Base-by-base conservation (phyloP, 768 basidiomycete genomes). In the Phanerochaete carnosa region DNA sequence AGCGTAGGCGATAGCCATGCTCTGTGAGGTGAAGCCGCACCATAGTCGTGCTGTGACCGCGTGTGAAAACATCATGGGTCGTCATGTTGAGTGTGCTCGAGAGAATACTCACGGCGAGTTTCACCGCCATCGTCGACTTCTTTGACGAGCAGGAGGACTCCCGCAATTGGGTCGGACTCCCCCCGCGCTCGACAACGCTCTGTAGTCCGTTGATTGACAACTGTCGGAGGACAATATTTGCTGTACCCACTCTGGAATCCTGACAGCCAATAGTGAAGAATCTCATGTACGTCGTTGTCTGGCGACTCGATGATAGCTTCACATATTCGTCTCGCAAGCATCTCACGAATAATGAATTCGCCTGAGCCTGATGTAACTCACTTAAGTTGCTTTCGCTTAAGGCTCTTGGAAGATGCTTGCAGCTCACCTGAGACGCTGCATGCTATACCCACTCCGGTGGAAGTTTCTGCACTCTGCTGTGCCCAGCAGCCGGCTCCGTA, bases 401-500 rank as follows among this genome's bases (percentile, higher is more conserved):
- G 23, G 16, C 29, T 30, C 19, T 22, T 16, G 23, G 16, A 49
- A 56, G 26, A 1, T 3, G 22, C 26, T 28, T 15, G 3, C 30
- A 33, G 59, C 54, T 12, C 67, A 82, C 86, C 88, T 58, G 89
- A 90, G 28, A 92, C 78, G 60, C 90, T 92, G 63, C 88, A 91
- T 23, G 88, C 86, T 62, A 87, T 75, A 25, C 80, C 77, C 15
- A 67, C 64, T 23, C 19, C 45, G 57, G 58, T 50, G 56, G 53
- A 26, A 28, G 6, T 22, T 57, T 50, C 23, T 52, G 35, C 50
- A 49, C 19, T 30, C 28, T 33, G 45, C 22, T 30, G 66, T 0
- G 88, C 88, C 89, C 89, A 92, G 60, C 90, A 92, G 37, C 90
- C 90, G 12, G 90, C 84, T 19, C 90, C 90, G 63, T 80, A 90